Percentiles rank a stretch among this genome's conserved stretches.
Conservation (phyloP, 805 yeast genomes). For the Starmerella powellii region DNA sequence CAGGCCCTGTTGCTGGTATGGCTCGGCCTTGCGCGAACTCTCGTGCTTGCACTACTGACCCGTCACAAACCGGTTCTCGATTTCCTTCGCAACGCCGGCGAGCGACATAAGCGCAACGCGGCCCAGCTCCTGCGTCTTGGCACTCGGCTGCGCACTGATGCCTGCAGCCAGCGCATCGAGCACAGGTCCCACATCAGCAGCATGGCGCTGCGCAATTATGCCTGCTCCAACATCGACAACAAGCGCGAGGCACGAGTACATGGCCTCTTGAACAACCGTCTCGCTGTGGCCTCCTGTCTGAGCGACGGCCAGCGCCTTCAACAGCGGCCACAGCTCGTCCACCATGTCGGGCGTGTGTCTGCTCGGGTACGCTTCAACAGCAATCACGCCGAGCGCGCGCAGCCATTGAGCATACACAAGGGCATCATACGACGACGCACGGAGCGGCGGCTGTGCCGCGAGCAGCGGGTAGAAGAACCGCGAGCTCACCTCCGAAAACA, state of each 20-base stretch:
- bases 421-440: slow-evolving; percentile 18
- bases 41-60: no score
- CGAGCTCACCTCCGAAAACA: slow-evolving; percentile 37
- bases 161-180: slow-evolving; percentile 6
- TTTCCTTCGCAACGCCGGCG: slow-evolving; percentile 2
- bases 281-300: slow-evolving; percentile 5
- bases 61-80: not conserved
- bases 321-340: slow-evolving; percentile 35
- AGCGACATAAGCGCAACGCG: slow-evolving; percentile 3
- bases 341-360: slow-evolving; percentile 45
- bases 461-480: slow-evolving; percentile 45
- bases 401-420: slow-evolving; percentile 47
- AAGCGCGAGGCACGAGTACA: slow-evolving; percentile 26
- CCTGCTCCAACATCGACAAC: slow-evolving; percentile 26
- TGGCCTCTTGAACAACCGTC: slow-evolving; percentile 25
- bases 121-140: slow-evolving; percentile 3
- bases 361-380: slow-evolving; percentile 49
- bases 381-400: slow-evolving; percentile 44
- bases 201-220: slow-evolving; percentile 22
- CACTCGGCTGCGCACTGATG: not conserved
- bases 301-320: slow-evolving; percentile 13
- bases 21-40: no score
- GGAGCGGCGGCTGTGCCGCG: slow-evolving; percentile 21
- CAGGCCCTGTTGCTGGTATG: no score
- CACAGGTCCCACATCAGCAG: slow-evolving; percentile 25